Base-by-base conservation (phyloP, 2,329 filamentous ascomycete species). In the Lasiodiplodia citricola region DNA sequence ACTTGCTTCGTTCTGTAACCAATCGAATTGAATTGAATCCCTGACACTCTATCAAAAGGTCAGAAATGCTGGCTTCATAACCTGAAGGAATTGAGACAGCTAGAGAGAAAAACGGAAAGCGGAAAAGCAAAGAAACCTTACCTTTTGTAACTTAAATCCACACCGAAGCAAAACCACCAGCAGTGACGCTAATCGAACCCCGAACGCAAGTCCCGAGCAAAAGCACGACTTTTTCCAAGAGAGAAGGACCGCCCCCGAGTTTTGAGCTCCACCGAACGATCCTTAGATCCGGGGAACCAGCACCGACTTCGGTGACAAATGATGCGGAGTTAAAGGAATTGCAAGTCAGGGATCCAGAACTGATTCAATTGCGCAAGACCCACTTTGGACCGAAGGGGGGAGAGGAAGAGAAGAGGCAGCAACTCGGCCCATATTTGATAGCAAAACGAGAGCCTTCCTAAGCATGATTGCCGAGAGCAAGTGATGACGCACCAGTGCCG, bases 401-500 rank as follows among this genome's bases (percentile, higher is more conserved):
- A 4, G 14, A 57, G 31, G 21, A 11, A 25, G 7, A 31, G 4
- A 11, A 23, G 16, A 18, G 23, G 25, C 38, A 13, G 21, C 7
- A 10, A n/a, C 18, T 21, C 11, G 18, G n/a, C 28, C 58, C 58
- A 63, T 63, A 63, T 51, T 63, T 63, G 58, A 63, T 63, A 63
- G 51, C 51, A 28, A 44, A 44, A 35, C 31, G 31, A 35, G 44
- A 47, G 14, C 56, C 28, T 23, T 28, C 37, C 41, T 7, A 23
- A 16, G n/a, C 58, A 25, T 63, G 58, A 51, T 51, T 35, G 37
- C 44, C 41, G 44, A 28, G 23, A 7, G 10, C 25, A 51, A 63
- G 41, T 51, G 41, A 51, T 63, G 58, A 63, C 58, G 58, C 58
- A 63, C 21, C 18, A 28, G n/a, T 13, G 21, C 44, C 58, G 58